These are phyloP conservation scores for Neofusicoccum kwambonambiense DNA, from an alignment of 2,329 filamentous ascomycete genomes.

Conservation along the genomic window DNA sequence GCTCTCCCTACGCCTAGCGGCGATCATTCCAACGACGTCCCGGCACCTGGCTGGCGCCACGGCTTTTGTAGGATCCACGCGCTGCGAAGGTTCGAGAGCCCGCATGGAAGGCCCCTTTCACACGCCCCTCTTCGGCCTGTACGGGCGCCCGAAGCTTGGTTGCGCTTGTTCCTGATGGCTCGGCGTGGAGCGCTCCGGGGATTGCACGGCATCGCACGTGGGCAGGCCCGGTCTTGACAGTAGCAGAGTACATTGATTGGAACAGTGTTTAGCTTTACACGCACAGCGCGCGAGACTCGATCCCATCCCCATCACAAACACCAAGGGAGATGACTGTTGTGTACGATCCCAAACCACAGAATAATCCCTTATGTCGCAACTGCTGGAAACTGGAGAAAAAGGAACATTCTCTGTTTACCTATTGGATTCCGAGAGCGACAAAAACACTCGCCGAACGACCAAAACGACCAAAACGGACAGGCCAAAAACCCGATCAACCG, in stretches of 20 bases:
- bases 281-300: constrained; percentile 6
- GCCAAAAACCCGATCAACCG: constrained; percentile 5
- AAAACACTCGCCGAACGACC: constrained; percentile 12
- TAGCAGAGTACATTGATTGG: constrained; percentile 11
- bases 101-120: background rate
- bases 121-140: background rate
- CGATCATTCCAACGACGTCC: background rate
- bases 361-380: constrained; percentile 2
- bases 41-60: background rate
- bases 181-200: no score
- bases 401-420: constrained; percentile 9
- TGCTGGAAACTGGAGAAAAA: background rate
- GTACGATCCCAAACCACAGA: constrained; percentile 7
- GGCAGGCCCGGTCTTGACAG: background rate
- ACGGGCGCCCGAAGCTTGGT: background rate
- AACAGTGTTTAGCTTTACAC: constrained; percentile 13
- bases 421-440: constrained; percentile 13
- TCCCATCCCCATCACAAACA: background rate
- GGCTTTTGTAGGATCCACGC: constrained; percentile 2
- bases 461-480: constrained; percentile 13
- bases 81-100: background rate
- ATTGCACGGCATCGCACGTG: no score
- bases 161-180: no score
- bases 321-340: background rate
- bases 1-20: background rate